phyloP scores from a whole-genome alignment of 192 early-diverging fungal genomes.

The Spizellomyces sp. region DNA sequence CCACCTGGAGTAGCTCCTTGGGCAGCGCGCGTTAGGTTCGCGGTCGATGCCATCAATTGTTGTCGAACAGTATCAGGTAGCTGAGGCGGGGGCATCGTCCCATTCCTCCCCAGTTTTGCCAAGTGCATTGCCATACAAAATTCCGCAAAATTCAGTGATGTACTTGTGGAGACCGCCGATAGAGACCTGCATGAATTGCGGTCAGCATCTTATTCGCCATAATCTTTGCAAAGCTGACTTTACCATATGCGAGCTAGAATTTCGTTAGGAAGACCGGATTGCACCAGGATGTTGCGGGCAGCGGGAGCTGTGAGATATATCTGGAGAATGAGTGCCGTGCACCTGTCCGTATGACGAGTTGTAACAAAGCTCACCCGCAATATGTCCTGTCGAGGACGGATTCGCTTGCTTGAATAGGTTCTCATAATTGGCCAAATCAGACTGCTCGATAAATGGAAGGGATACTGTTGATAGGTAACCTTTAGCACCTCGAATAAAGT shows the following conservation, averaged over 20 bases:
- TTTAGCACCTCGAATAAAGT: no score
- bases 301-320: slow-evolving; percentile 8
- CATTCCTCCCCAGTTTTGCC: slow-evolving; percentile 38
- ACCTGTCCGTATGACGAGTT: neutral
- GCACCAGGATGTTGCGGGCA: slow-evolving; percentile 30
- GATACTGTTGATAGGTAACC: slow-evolving; percentile 20
- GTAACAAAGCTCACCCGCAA: slow-evolving; percentile 28
- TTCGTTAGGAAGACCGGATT: slow-evolving; percentile 32
- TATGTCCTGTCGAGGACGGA: slow-evolving; percentile 30
- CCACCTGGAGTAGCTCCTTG: no score
- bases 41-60: slow-evolving; percentile 37
- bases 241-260: slow-evolving; percentile 41
- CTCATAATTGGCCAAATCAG: slow-evolving; percentile 38
- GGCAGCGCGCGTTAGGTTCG: slow-evolving; percentile 7
- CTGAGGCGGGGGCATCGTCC: slow-evolving; percentile 38
- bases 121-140: slow-evolving; percentile 54
- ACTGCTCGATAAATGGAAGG: slow-evolving; percentile 42
- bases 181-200: slow-evolving; percentile 33
- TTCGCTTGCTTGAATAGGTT: slow-evolving; percentile 34
- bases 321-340: neutral
- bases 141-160: slow-evolving; percentile 50
- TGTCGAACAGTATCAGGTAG: slow-evolving; percentile 45
- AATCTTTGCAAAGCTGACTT: neutral
- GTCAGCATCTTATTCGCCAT: slow-evolving; percentile 3
- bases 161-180: slow-evolving; percentile 34